Evolutionary conservation across 1,284 basidiomycete genomes (phyloP), one percentile per base, ranked within the genome.

Genomic region (Moesziomyces antarcticus): DNA sequence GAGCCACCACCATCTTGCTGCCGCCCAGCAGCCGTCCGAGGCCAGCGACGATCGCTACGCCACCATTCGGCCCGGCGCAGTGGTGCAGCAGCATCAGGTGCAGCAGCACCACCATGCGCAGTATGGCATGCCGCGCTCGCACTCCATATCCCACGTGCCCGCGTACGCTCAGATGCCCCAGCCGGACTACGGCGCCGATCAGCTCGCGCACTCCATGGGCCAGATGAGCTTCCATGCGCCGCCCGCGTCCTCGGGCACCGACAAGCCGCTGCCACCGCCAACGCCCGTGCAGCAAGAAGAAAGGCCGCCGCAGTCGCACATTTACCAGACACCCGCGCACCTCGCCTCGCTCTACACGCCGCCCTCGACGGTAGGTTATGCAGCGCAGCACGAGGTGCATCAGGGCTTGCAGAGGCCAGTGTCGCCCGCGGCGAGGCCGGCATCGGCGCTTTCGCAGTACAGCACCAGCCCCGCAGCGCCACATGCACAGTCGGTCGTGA

Each of bases 301-400:
- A 41, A 56, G 59, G 33, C 63, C 68, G 5, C 68, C 68, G 5
- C 67, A 60, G 43, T 75, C 73, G 20, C 72, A 74, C 30, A 68
- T 75, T 51, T 75, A 71, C 37, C 63, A 71, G 49, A 54, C 70
- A 21, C 70, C 70, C 2, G 59, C 70, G 22, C 70, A 73, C 35
- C 56, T 73, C 16, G 70, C 70, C 21, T 67, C 70, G 8, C 56
- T 73, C 18, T 73, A 67, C 43, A 73, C 53, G 40, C 64, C 70
- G 11, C 70, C 68, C 1, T 47, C 64, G 3, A 44, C 41, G 14
- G 21, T 50, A 11, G 33, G 27, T 5, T 49, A 43, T n/a, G 1
- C 56, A 2, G 30, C 30, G 11, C 30, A 30, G 30, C 30, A 30
- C 11, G 30, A 30, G 2, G 30, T 30, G 35, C 33, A 49, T 3